Percentiles rank a stretch among this genome's conserved stretches.
Evolutionary conservation across 2,329 filamentous ascomycete species (phyloP).

Genomic region (Xylaria multiplex): DNA sequence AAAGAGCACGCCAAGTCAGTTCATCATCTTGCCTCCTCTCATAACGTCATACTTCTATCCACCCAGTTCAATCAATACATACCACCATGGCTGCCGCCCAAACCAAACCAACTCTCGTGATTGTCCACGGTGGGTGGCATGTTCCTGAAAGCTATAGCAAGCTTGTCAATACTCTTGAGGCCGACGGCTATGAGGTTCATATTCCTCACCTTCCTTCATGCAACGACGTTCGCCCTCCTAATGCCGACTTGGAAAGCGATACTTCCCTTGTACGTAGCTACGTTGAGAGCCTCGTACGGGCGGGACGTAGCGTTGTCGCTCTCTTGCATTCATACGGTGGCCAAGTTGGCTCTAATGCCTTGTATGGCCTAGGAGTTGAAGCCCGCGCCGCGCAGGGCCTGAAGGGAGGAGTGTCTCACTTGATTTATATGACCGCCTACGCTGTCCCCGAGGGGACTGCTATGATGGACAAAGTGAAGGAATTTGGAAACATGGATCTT

Average conservation of each 20-base stretch:
- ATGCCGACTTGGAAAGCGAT: slow-evolving; percentile 39
- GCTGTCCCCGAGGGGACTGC: slow-evolving; percentile 25
- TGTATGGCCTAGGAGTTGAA: slow-evolving; percentile 37
- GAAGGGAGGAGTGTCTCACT: no score
- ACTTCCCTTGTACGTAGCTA: slow-evolving; percentile 37
- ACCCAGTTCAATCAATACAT: not conserved
- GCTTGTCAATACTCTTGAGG: slow-evolving; percentile 24
- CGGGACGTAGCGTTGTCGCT: slow-evolving; percentile 37
- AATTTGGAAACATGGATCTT: slow-evolving; percentile 30
- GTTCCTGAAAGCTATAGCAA: slow-evolving; percentile 34
- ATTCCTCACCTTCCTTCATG: slow-evolving; percentile 32
- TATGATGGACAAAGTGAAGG: slow-evolving; percentile 30
- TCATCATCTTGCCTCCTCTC: no score
- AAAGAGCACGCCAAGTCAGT: no score
- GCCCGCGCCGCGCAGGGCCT: slow-evolving; percentile 14
- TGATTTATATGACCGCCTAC: slow-evolving; percentile 16
- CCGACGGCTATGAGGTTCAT: slow-evolving; percentile 36
- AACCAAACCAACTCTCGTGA: slow-evolving; percentile 30
- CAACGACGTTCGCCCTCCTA: slow-evolving; percentile 42
- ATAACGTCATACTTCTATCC: not conserved
- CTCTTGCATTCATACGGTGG: slow-evolving; percentile 48
- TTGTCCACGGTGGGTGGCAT: slow-evolving; percentile 38
- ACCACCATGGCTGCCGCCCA: slow-evolving; percentile 13
- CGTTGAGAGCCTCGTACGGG: slow-evolving; percentile 38
- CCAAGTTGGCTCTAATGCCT: slow-evolving; percentile 44